Base-by-base conservation (phyloP, 1,284 basidiomycete species). In the Leccinum subspadiceum region DNA sequence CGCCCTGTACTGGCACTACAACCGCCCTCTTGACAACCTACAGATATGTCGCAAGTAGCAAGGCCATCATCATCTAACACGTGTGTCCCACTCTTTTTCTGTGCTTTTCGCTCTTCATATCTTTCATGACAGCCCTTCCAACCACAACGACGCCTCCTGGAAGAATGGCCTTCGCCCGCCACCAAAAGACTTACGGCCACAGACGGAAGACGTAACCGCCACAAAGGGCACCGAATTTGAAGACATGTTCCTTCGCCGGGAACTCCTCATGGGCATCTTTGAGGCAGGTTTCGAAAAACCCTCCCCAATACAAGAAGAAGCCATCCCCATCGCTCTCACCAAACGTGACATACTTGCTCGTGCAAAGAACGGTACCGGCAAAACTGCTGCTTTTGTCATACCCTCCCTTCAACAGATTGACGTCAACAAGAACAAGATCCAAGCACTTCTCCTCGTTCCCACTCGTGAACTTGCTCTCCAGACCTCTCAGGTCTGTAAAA, bases 321-420 rank as follows among this genome's bases (percentile, higher is more conserved):
- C 93, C 58, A 94, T 96, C 68, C 93, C 93, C 59, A 84, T 92
- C 66, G 93, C 93, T 22, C 85, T 96, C 69, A 86, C 88, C 59
- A 90, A 89, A 70, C 88, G 93, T 71, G 96, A 98, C 76, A 81
- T 98, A 69, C 90, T 99, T 62, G 96, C 94, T 66, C 93, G 87
- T 68, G 92, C 92, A 56, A 93, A 93, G 81, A 93, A 93, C 70
- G 92, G 91, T 60, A 96, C 94, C 2, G 94, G 94, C 59, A 94
- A 98, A 84, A 99, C 96, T 39, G 96, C 94, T 22, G 96, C 97
- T 37, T 99, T 99, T 82, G 93, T 97, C 76, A 98, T 99, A 74
- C 96, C 97, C 46, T 86, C 94, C 60, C 86, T 99, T 62, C 94
- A 98, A 76, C 93, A 96, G 76, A 81, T 98, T 78, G 95, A 98